Evolutionary conservation across 129 eudicot species (phyloP).

Genomic region (Pulicaria dysenterica): DNA sequence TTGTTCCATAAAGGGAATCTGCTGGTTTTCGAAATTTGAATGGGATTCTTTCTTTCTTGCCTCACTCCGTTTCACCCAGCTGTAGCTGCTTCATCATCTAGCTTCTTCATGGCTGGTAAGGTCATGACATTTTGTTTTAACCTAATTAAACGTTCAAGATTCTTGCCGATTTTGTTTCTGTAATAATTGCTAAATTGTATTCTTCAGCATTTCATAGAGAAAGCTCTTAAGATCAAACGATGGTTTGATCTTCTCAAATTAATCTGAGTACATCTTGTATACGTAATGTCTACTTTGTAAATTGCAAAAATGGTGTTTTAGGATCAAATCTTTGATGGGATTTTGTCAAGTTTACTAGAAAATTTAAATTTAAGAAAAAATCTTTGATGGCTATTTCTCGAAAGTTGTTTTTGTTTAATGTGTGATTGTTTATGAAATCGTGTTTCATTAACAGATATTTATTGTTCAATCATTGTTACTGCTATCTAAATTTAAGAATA

Average conservation of each 20-base stretch:
- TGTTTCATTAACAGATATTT: too few species aligned
- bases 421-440: too few species aligned
- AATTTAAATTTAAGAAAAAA: too few species aligned
- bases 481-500: not conserved
- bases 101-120: constrained; percentile 25
- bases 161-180: not conserved
- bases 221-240: not conserved
- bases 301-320: not conserved
- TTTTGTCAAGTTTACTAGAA: too few species aligned
- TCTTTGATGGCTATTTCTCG: too few species aligned
- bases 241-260: not conserved
- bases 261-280: not conserved
- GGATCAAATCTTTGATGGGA: not conserved
- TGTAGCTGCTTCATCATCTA: constrained; percentile 28
- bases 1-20: constrained; percentile 14
- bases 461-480: not conserved
- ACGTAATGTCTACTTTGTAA: not conserved
- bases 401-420: too few species aligned
- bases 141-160: constrained; percentile 11
- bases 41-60: constrained; percentile 20
- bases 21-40: constrained; percentile 50
- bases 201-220: not conserved
- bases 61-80: constrained; percentile 36
- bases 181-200: not conserved
- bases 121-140: not conserved